Conservation (phyloP, 2,329 filamentous ascomycete species). For the Calonectria pseudoturangicola region DNA sequence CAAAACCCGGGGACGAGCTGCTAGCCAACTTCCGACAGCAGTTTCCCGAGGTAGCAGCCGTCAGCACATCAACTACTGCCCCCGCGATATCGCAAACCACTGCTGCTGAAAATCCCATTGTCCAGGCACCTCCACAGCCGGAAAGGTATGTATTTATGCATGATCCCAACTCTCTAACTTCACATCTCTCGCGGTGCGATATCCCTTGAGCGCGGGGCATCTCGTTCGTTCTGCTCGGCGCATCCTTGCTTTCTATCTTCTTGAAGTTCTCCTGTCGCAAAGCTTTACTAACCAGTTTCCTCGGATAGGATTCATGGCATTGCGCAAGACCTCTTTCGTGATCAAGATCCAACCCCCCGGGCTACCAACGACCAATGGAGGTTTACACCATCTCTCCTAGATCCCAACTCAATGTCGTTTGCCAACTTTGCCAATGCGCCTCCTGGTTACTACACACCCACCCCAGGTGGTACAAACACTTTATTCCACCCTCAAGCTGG, state of each 20-base stretch:
- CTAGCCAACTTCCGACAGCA: constrained; percentile 88
- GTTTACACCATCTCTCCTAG: constrained; percentile 91
- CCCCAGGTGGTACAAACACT: constrained; percentile 86
- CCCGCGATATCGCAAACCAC: constrained; percentile 61
- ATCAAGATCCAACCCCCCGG: constrained; percentile 89
- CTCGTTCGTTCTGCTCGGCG: neutral
- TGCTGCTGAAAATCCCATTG: constrained; percentile 52
- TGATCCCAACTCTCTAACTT: neutral
- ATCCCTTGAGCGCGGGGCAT: constrained; percentile 8
- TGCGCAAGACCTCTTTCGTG: constrained; percentile 67
- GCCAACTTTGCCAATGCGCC: constrained; percentile 86
- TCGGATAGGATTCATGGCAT: constrained; percentile 49
- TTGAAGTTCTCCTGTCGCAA: neutral
- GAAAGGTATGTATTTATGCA: constrained; percentile 54
- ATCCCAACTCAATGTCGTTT: constrained; percentile 89
- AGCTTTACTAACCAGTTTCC: constrained; percentile 41
- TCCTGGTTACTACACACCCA: constrained; percentile 91
- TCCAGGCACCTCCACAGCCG: constrained; percentile 49
- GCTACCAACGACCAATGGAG: constrained; percentile 88
- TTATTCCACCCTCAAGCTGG: constrained; percentile 89
- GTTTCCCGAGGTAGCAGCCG: constrained; percentile 83
- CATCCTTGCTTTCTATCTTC: neutral
- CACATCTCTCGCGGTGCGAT: neutral
- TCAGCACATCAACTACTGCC: constrained; percentile 67
- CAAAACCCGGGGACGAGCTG: constrained; percentile 91